These are phyloP conservation scores for Apophysomyces ossiformis DNA, from an alignment of 371 early-diverging fungal species.

Conservation along the genomic window DNA sequence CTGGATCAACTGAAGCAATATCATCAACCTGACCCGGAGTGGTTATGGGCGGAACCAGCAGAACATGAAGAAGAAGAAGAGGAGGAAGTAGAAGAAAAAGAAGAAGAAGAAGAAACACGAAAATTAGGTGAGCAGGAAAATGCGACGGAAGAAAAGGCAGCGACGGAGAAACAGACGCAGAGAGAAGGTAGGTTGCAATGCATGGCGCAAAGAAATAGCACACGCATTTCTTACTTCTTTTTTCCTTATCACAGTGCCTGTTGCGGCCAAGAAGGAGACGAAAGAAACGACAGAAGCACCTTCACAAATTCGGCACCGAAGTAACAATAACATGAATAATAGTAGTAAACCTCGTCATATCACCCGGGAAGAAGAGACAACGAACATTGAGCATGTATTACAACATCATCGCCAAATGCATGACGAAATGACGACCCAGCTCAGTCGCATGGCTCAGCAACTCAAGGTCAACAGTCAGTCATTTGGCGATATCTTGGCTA, in stretches of 20 bases:
- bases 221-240: too few relatives aligned
- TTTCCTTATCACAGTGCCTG: too few relatives aligned
- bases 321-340: background rate
- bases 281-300: background rate
- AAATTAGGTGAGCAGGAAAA: slow-evolving; percentile 1
- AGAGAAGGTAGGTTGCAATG: background rate
- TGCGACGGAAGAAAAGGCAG: background rate
- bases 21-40: slow-evolving; percentile 41
- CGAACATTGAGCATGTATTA: slow-evolving; percentile 58
- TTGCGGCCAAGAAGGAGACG: background rate
- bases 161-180: background rate
- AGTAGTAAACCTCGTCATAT: background rate
- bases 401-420: slow-evolving; percentile 72
- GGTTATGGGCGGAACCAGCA: slow-evolving; percentile 33
- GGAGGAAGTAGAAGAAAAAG: slow-evolving; percentile 11
- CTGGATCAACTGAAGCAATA: slow-evolving; percentile 29
- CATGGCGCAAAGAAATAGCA: too few relatives aligned
- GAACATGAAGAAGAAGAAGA: slow-evolving; percentile 14
- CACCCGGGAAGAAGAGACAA: slow-evolving; percentile 35
- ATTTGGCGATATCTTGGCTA: slow-evolving; percentile 63
- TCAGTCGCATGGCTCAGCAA: slow-evolving; percentile 66
- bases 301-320: slow-evolving; percentile 10
- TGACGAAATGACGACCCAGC: slow-evolving; percentile 68
- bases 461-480: slow-evolving; percentile 68
- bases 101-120: background rate